A percentile compares a stretch with the other conserved stretches of the same genome.
These are phyloP conservation scores for Cyamopsis tetragonoloba DNA, from an alignment of 306 rosid genomes.

Conservation along the genomic window DNA sequence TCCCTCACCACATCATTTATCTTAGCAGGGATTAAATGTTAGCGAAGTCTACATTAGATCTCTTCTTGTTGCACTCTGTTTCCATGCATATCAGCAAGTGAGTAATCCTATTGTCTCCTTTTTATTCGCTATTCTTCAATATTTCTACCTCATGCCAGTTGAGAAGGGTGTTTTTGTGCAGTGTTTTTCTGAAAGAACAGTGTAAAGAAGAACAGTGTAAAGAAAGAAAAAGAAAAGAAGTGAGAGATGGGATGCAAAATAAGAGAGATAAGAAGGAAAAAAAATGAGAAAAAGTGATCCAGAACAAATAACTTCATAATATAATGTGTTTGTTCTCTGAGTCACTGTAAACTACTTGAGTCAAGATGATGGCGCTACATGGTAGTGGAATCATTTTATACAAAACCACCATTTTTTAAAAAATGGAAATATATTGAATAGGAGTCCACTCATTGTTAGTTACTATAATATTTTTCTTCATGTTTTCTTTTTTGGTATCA, in stretches of 20 bases:
- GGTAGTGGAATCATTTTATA: neutral
- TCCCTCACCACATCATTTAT: constrained; percentile 3
- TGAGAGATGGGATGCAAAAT: no score
- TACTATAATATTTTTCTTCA: neutral
- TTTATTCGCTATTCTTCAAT: neutral
- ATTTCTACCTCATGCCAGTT: neutral
- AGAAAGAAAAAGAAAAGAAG: no score
- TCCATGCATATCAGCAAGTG: constrained; percentile 97
- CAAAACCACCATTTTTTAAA: neutral
- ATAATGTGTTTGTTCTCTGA: no score
- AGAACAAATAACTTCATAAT: no score
- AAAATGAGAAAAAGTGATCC: no score
- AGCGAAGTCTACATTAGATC: constrained; percentile 59
- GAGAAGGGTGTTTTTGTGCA: no score
- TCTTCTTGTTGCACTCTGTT: constrained; percentile 87
- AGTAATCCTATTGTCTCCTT: constrained; percentile 16
- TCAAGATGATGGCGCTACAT: neutral
- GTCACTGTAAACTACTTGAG: no score
- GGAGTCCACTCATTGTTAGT: neutral
- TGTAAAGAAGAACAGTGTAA: no score
- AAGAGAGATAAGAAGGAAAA: no score
- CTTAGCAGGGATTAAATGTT: constrained; percentile 69
- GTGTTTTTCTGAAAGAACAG: no score
- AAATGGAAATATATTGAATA: neutral
- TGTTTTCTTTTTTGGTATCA: neutral